Percentiles rank a stretch among this genome's conserved stretches.
These are phyloP conservation scores for Hyaloscypha variabilis DNA, from an alignment of 495 filamentous ascomycete genomes.

Conservation along the genomic window DNA sequence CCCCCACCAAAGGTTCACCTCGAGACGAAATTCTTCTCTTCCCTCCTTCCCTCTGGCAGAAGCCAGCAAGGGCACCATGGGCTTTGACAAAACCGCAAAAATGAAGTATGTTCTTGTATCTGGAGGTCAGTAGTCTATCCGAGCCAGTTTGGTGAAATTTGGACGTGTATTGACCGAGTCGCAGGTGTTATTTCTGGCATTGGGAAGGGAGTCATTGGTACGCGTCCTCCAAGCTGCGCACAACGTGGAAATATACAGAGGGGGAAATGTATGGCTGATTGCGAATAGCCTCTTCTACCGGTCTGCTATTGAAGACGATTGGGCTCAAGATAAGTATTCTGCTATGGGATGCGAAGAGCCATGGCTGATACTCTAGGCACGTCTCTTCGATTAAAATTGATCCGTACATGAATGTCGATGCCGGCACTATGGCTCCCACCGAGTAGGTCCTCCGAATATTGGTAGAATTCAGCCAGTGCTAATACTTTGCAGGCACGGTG, in stretches of 20 bases:
- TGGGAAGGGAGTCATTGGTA: constrained; percentile 83
- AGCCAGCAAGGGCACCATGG: constrained; percentile 30
- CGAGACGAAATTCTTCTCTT: constrained; percentile 19
- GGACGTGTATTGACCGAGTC: constrained; percentile 17
- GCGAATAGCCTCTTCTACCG: constrained; percentile 62
- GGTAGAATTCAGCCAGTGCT: neutral
- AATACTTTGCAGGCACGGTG: constrained; percentile 34
- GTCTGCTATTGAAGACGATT: constrained; percentile 80
- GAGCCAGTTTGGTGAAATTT: neutral
- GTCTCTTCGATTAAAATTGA: constrained; percentile 72
- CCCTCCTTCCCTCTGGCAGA: constrained; percentile 31
- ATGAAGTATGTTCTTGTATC: constrained; percentile 89
- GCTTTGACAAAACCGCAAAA: constrained; percentile 37
- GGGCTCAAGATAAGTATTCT: constrained; percentile 51
- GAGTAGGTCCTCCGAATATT: constrained; percentile 54
- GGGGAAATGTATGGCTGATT: constrained; percentile 23
- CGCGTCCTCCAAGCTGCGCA: constrained; percentile 20
- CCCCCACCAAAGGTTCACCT: constrained; percentile 12
- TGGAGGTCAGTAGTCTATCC: constrained; percentile 58
- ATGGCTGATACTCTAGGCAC: constrained; percentile 45
- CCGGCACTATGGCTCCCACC: constrained; percentile 69
- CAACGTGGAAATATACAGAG: neutral
- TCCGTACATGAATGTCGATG: constrained; percentile 85
- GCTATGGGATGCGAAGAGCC: constrained; percentile 31
- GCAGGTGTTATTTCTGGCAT: constrained; percentile 78